Conservation (phyloP, 768 basidiomycete genomes). For the Termitomyces sp. region DNA sequence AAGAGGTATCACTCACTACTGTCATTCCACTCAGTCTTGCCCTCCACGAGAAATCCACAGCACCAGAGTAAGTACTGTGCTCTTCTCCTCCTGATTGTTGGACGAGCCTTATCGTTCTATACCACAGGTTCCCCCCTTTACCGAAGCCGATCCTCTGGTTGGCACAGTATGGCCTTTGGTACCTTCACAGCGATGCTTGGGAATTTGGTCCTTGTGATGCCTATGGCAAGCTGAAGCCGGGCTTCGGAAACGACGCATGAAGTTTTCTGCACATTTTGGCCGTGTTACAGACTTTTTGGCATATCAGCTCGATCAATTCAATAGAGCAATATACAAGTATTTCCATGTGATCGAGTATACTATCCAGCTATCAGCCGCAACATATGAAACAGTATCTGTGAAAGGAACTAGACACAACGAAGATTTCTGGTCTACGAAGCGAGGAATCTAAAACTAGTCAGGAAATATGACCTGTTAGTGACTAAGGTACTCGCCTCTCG, state of each 20-base stretch:
- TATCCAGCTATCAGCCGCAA: too few species aligned
- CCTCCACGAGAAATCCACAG: constrained; percentile 18
- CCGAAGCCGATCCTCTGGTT: constrained; percentile 21
- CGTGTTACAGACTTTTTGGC: too few species aligned
- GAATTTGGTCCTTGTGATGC: constrained; percentile 26
- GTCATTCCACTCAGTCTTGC: constrained; percentile 19
- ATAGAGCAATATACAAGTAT: too few species aligned
- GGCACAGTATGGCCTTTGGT: constrained; percentile 19
- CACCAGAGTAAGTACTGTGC: constrained; percentile 14
- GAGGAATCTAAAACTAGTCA: too few species aligned
- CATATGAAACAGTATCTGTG: too few species aligned
- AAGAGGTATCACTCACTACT: constrained; percentile 18
- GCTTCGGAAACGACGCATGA: background rate
- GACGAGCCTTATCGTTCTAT: background rate
- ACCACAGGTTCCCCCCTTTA: constrained; percentile 23
- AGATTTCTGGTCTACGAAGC: too few species aligned
- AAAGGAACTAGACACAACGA: too few species aligned
- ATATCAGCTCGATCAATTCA: too few species aligned
- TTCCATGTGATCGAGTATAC: too few species aligned
- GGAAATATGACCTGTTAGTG: too few species aligned
- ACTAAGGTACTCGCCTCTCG: too few species aligned
- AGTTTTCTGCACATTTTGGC: too few species aligned
- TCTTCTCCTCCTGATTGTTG: background rate
- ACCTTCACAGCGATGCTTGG: constrained; percentile 25
- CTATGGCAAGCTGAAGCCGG: constrained; percentile 15